Evolutionary conservation across 352 stramenopile genomes (phyloP), one percentile per base, ranked within the genome.

Genomic region (Phytophthora pisi): DNA sequence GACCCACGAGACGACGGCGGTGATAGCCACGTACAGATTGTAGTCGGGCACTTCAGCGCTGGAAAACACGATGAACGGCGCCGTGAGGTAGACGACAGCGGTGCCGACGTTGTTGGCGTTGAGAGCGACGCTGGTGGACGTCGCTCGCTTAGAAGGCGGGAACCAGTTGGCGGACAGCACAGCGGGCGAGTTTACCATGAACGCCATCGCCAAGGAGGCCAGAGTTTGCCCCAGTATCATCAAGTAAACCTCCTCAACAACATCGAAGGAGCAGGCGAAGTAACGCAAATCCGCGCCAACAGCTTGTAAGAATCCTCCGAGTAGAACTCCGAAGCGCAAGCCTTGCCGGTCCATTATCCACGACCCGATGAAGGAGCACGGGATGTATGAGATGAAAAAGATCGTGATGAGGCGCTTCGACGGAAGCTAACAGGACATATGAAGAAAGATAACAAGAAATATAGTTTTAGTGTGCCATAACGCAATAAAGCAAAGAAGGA

Each of bases 91-190:
- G 23, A 90, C 72, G 30, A 87, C 20, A 0, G 82, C 84, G 0
- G 78, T 89, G 26, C 84, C 84, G 50, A 91, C 66, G 7, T 78
- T 73, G 57, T 92, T 90, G 13, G 77, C 71, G 51, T 91, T 92
- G 46, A 92, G 75, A 1, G 84, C 84, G 30, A 92, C 74, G 38
- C 82, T 90, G 13, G 84, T 92, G 0, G 84, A 75, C 3, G 78
- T 89, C 5, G 84, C 79, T n/a, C 84, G 82, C 18, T 88, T 69
- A 1, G 77, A 90, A 11, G 82, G 67, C 5, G 82, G 81, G 58
- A 92, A 92, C 84, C 84, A 92, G 49, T 91, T 88, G 6, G 84
- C 80, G 0, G 82, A 90, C 4, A 92, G 63, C 30, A 92, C 81
- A 0, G 84, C 74, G 0, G 84, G 80, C 4, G 84, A 92, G 57